Percentiles rank a stretch among this genome's conserved stretches.
Conservation (phyloP, 2,329 filamentous ascomycete genomes). For the Diaporthe citrichinensis region DNA sequence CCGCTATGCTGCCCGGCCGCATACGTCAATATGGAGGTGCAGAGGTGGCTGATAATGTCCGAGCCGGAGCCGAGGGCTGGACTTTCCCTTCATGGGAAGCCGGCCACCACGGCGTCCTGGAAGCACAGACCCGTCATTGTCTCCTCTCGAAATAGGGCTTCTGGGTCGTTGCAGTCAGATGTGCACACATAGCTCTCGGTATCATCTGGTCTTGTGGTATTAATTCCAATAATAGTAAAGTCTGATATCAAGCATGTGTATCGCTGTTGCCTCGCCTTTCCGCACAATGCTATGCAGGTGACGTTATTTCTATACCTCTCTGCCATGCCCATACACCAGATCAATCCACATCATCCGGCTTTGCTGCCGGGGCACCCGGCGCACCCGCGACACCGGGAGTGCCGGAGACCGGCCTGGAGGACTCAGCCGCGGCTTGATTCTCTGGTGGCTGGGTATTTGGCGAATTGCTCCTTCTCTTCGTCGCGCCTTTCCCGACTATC, state of each 20-base stretch:
- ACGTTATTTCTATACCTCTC: neutral
- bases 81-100: conserved; percentile 1
- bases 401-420: neutral
- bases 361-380: neutral
- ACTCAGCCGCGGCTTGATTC: neutral
- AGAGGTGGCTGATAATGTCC: neutral
- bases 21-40: neutral
- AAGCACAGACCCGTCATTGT: neutral
- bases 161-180: neutral
- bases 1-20: neutral
- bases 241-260: neutral
- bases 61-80: conserved; percentile 8
- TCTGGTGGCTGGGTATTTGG: conserved; percentile 11
- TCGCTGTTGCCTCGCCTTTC: conserved; percentile 15
- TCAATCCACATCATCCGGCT: conserved; percentile 39
- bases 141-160: neutral
- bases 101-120: neutral
- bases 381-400: neutral
- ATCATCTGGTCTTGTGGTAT: neutral
- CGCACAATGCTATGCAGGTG: neutral
- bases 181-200: neutral
- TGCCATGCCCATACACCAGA: neutral
- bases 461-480: conserved; percentile 38
- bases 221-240: neutral
- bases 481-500: conserved; percentile 54